A percentile compares a stretch with the other conserved stretches of the same genome.
phyloP scores from a whole-genome alignment of 1,139 yeast genomes.

The Suhomyces chickasaworum region DNA sequence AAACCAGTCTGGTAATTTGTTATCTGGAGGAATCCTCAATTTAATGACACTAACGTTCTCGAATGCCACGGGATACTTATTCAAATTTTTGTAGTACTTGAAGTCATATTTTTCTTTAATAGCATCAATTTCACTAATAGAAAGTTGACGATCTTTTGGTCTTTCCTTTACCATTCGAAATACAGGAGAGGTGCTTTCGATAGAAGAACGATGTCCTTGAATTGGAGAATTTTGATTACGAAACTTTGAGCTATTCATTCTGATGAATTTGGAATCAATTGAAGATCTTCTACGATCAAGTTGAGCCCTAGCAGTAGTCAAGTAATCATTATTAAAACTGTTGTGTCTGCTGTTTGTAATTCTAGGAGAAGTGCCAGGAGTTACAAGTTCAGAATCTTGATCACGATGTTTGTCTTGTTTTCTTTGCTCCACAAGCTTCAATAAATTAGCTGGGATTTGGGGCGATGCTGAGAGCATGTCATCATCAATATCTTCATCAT shows the following conservation, averaged over 20 bases:
- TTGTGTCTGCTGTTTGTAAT: slow-evolving; percentile 24
- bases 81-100: slow-evolving; percentile 41
- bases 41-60: slow-evolving; percentile 44
- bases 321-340: slow-evolving; percentile 29
- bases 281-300: slow-evolving; percentile 40
- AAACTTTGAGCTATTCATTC: slow-evolving; percentile 30
- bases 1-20: slow-evolving; percentile 73
- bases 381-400: slow-evolving; percentile 20
- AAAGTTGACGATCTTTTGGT: slow-evolving; percentile 8
- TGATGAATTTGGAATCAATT: slow-evolving; percentile 32
- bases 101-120: slow-evolving; percentile 32
- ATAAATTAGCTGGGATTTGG: slow-evolving; percentile 62
- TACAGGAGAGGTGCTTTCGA: slow-evolving; percentile 24
- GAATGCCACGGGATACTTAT: slow-evolving; percentile 31
- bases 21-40: slow-evolving; percentile 61
- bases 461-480: slow-evolving; percentile 63
- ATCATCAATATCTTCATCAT: slow-evolving; percentile 52
- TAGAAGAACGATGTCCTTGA: slow-evolving; percentile 23
- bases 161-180: slow-evolving; percentile 10
- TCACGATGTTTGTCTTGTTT: slow-evolving; percentile 36
- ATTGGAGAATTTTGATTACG: slow-evolving; percentile 26
- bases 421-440: slow-evolving; percentile 57
- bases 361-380: slow-evolving; percentile 23
- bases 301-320: slow-evolving; percentile 24
- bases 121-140: slow-evolving; percentile 25